Evolutionary conservation across 345 rosid species (phyloP).

Genomic region (Sonneratia caseolaris): DNA sequence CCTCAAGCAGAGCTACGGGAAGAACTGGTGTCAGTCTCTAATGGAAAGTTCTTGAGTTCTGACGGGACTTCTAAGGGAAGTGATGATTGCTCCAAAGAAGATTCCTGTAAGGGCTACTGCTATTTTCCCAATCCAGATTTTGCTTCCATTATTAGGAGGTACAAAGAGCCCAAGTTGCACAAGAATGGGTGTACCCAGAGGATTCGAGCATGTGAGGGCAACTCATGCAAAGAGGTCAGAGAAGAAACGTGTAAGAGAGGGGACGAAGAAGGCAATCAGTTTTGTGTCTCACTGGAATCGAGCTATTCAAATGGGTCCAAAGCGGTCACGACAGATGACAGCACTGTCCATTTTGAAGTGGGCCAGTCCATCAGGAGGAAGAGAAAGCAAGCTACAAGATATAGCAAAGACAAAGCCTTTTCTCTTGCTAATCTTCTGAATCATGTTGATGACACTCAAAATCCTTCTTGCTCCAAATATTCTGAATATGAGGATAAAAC

Average conservation of each 20-base stretch:
- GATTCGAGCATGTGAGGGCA: constrained; percentile 46
- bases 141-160: constrained; percentile 61
- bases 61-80: constrained; percentile 18
- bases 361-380: constrained; percentile 6
- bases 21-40: background rate
- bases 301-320: background rate
- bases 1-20: constrained; percentile 10
- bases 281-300: background rate
- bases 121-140: constrained; percentile 44
- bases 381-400: constrained; percentile 13
- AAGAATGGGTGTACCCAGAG: constrained; percentile 52
- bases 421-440: constrained; percentile 15
- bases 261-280: background rate
- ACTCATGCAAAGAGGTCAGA: constrained; percentile 19
- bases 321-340: background rate
- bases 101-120: constrained; percentile 4
- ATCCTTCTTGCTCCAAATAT: background rate
- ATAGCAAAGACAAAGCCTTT: constrained; percentile 15
- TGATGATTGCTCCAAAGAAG: constrained; percentile 17
- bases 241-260: constrained; percentile 11
- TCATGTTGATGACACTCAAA: constrained; percentile 8
- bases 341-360: background rate
- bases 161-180: constrained; percentile 50
- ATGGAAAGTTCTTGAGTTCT: constrained; percentile 5
- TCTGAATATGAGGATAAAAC: background rate